Evolutionary conservation across 805 yeast genomes (phyloP), one percentile per base, ranked within the genome.

Genomic region (Metschnikowia picachoensis): DNA sequence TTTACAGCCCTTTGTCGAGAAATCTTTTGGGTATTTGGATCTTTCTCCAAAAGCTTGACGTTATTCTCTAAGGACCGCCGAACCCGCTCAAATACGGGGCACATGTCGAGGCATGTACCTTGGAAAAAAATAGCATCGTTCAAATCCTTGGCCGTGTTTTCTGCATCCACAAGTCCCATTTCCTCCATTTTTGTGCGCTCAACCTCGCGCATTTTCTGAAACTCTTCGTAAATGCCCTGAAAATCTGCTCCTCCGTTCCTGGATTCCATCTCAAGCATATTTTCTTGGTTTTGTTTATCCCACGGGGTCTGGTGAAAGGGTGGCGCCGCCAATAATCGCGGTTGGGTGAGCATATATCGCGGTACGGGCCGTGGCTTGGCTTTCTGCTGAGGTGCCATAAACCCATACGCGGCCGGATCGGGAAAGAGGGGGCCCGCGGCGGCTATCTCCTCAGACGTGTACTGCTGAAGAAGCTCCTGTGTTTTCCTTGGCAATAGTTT

Each of bases 61-160:
- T 91, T 91, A 57, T 90, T 89, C 61, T 94, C 96, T 46, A 83
- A 80, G 3, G 85, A 78, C 67, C 99, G 77, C 60, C 96, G 77
- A 1, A 91, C 85, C 57, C 98, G 77, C 66, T 94, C 99, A 66
- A 83, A 92, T 0, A 80, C 79, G 0, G 99, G 98, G 64, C 99
- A 94, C 98, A 92, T 94, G 50, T 89, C 96, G 37, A 71, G 62
- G 64, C 99, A 94, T 1, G 95, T 78, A 3, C 99, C 99, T 48
- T 80, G 79, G 60, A 94, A 94, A 2, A 76, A 64, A 42, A 94
- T 88, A 1, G 98, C 99, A 49, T 92, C 95, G 49, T 79, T 82
- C n/a, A 94, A 72, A 45, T 84, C 82, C 64, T 90, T 89, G 35
- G 89, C 79, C 0, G 79, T 80, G 52, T 89, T 90, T 53, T 88